phyloP scores from a whole-genome alignment of 352 stramenopile species.

The Phytophthora brassicae region DNA sequence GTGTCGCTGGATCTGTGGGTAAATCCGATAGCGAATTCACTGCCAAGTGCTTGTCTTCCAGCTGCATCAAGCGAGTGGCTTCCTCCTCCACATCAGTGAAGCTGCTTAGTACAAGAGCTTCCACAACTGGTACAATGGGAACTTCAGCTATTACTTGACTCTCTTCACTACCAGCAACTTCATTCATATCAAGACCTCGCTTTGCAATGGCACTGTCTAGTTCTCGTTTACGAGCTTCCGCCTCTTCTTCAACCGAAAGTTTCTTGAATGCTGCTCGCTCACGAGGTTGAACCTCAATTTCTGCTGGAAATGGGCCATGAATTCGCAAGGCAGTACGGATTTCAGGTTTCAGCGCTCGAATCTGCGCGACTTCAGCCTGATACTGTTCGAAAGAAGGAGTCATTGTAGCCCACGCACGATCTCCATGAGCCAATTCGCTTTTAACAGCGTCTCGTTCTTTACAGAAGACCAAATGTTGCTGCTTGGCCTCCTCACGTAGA shows the following conservation, averaged over 20 bases:
- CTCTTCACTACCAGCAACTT: constrained; percentile 13
- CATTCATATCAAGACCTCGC: constrained; percentile 51
- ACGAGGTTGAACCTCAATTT: constrained; percentile 50
- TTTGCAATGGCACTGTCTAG: constrained; percentile 67
- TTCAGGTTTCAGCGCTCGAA: constrained; percentile 45
- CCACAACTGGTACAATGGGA: not conserved
- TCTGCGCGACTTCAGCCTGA: constrained; percentile 51
- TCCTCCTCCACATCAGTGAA: not conserved
- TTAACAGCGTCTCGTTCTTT: constrained; percentile 54
- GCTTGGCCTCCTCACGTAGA: constrained; percentile 70
- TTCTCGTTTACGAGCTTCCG: constrained; percentile 53
- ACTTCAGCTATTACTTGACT: not conserved
- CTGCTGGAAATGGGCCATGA: constrained; percentile 51
- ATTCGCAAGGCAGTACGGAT: constrained; percentile 42
- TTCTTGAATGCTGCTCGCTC: constrained; percentile 75
- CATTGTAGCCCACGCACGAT: constrained; percentile 43
- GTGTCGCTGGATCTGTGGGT: not conserved
- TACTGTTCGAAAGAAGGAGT: constrained; percentile 68
- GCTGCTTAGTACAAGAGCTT: not conserved
- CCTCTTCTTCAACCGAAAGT: constrained; percentile 80
- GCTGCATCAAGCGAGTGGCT: constrained; percentile 9
- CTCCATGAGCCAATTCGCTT: constrained; percentile 50
- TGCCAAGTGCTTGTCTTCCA: constrained; percentile 17
- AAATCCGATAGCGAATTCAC: not conserved
- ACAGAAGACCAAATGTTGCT: constrained; percentile 42